Percentiles rank a stretch among this genome's conserved stretches.
Conservation (phyloP, 257 asterid genomes). For the Solanum chmielewskii region DNA sequence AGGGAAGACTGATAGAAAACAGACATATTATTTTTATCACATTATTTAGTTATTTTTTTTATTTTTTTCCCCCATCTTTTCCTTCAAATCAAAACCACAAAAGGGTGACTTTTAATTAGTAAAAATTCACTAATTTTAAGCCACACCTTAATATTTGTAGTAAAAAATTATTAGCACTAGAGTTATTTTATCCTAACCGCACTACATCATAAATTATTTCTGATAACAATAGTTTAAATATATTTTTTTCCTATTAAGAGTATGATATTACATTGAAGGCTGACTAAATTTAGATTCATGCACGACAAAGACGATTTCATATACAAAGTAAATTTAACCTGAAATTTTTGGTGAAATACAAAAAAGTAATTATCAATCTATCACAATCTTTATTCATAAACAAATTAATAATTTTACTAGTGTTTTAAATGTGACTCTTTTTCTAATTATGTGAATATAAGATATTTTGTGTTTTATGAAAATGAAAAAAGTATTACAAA, state of each 20-base stretch:
- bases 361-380: too few relatives aligned
- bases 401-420: too few relatives aligned
- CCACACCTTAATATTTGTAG: neutral
- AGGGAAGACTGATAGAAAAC: conserved; percentile 5
- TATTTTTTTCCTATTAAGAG: too few relatives aligned
- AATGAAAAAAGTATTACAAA: too few relatives aligned
- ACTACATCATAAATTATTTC: too few relatives aligned
- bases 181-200: neutral
- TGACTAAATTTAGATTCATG: too few relatives aligned
- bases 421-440: too few relatives aligned
- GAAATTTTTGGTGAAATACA: too few relatives aligned
- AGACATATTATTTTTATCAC: neutral
- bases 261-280: too few relatives aligned
- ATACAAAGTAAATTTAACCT: accelerated
- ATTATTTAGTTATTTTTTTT: neutral
- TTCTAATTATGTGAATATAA: accelerated
- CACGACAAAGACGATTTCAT: accelerated
- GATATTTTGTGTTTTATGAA: too few relatives aligned
- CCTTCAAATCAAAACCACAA: neutral
- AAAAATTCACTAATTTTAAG: neutral
- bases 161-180: neutral
- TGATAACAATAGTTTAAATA: too few relatives aligned
- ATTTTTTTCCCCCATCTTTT: neutral
- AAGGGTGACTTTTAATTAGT: neutral
- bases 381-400: too few relatives aligned